Evolutionary conservation across 345 rosid genomes (phyloP).

Genomic region (Luvunga scandens): DNA sequence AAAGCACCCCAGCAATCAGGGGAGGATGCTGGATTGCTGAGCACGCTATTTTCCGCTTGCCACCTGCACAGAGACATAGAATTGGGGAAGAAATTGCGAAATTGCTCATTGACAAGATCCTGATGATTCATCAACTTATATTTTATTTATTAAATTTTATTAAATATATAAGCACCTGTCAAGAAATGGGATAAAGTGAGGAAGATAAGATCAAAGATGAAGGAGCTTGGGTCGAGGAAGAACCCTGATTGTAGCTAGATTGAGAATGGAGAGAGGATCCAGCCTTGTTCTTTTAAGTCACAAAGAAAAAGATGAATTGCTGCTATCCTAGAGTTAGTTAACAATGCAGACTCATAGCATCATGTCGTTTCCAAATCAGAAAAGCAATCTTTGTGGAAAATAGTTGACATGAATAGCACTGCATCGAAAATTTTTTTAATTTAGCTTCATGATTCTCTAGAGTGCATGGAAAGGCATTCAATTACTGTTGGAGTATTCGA

Average conservation of each 20-base stretch:
- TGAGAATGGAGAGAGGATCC: conserved; percentile 52
- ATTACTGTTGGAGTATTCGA: too few species aligned
- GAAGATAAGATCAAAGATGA: too few species aligned
- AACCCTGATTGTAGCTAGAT: conserved; percentile 79
- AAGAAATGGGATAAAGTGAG: too few species aligned
- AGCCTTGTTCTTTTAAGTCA: conserved; percentile 44
- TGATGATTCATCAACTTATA: conserved; percentile 43
- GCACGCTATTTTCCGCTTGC: conserved; percentile 38
- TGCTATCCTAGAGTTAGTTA: neutral
- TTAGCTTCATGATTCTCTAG: too few species aligned
- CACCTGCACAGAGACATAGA: neutral
- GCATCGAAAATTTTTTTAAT: too few species aligned
- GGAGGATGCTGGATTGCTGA: conserved; percentile 47
- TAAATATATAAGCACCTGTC: conserved; percentile 50
- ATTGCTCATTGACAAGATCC: conserved; percentile 39
- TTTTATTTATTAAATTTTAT: conserved; percentile 17
- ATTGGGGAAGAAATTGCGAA: conserved; percentile 47
- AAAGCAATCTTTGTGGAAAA: neutral
- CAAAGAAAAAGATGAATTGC: conserved; percentile 44
- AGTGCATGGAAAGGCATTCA: too few species aligned
- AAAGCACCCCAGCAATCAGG: conserved; percentile 27
- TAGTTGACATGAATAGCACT: too few species aligned
- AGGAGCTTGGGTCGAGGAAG: conserved; percentile 40
- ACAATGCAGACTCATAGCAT: neutral
- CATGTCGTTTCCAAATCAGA: neutral